Percentiles rank a stretch among this genome's conserved stretches.
Evolutionary conservation across 345 rosid species (phyloP).

Genomic region (Eucalyptus marginata): DNA sequence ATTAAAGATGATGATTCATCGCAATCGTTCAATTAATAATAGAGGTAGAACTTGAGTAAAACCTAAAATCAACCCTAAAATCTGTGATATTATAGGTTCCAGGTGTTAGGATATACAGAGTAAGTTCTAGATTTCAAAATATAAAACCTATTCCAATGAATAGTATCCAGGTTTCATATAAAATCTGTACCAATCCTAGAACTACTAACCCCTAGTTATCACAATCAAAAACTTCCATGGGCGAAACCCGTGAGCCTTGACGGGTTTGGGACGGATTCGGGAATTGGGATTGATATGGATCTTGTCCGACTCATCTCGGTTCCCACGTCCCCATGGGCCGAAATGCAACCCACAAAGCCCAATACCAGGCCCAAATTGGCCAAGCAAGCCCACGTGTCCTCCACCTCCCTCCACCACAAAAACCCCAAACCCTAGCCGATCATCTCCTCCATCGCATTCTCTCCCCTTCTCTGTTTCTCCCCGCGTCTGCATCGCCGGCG

Average conservation of each 20-base stretch:
- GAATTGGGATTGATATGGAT: neutral
- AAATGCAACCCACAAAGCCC: neutral
- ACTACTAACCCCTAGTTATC: too few species aligned
- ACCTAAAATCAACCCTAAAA: too few species aligned
- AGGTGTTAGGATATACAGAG: accelerated
- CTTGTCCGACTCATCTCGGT: neutral
- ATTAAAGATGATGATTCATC: too few species aligned
- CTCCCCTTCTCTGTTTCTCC: neutral
- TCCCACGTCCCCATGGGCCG: neutral
- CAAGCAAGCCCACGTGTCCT: neutral
- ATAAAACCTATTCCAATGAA: too few species aligned
- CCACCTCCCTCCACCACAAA: neutral
- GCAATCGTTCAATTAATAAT: too few species aligned
- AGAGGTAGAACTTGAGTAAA: too few species aligned
- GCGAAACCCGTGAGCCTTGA: neutral
- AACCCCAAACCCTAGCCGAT: neutral
- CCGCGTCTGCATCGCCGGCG: neutral
- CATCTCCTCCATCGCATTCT: neutral
- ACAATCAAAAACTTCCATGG: too few species aligned
- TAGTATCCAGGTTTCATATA: too few species aligned
- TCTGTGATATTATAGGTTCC: accelerated
- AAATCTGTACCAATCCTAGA: too few species aligned
- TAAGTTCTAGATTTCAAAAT: too few species aligned
- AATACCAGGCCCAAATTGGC: neutral
- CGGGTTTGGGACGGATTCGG: neutral